A percentile compares a stretch with the other conserved stretches of the same genome.
Conservation (phyloP, 23 red algal genomes). For the Gracilaria vermiculophylla region DNA sequence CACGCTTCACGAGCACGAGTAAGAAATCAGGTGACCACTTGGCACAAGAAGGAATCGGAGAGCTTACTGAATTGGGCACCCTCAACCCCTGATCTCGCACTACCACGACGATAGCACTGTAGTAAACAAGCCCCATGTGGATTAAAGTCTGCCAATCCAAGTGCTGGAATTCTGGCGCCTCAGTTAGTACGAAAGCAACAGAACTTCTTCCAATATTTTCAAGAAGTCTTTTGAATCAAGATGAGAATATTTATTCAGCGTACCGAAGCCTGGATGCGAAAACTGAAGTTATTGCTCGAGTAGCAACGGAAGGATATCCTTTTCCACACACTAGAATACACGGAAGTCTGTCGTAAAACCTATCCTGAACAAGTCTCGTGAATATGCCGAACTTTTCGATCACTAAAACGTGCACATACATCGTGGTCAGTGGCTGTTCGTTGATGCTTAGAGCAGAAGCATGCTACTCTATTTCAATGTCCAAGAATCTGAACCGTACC, state of each 20-base stretch:
- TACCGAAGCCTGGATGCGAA: conserved; percentile 36
- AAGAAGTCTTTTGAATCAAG: too few relatives aligned
- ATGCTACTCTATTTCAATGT: neutral
- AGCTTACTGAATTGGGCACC: conserved; percentile 28
- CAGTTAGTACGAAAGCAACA: neutral
- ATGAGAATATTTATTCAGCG: conserved; percentile 5
- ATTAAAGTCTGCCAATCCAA: conserved; percentile 73
- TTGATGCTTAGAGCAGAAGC: neutral
- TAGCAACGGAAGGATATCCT: conserved; percentile 77
- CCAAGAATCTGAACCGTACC: neutral
- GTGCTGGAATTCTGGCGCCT: conserved; percentile 46
- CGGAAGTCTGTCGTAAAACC: conserved; percentile 57
- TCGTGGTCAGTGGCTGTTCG: neutral
- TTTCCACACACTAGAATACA: conserved; percentile 71
- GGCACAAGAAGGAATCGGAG: neutral
- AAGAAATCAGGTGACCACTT: neutral
- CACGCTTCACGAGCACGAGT: conserved; percentile 12
- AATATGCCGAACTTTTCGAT: conserved; percentile 84
- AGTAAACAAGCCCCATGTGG: conserved; percentile 73
- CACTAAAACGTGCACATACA: conserved; percentile 3
- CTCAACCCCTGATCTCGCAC: conserved; percentile 31
- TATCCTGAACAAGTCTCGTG: conserved; percentile 64
- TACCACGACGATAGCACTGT: conserved; percentile 61
- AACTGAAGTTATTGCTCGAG: conserved; percentile 45
- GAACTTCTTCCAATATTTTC: too few relatives aligned